phyloP scores from a whole-genome alignment of 2,329 filamentous ascomycete species.

The Cladosporium phlei region DNA sequence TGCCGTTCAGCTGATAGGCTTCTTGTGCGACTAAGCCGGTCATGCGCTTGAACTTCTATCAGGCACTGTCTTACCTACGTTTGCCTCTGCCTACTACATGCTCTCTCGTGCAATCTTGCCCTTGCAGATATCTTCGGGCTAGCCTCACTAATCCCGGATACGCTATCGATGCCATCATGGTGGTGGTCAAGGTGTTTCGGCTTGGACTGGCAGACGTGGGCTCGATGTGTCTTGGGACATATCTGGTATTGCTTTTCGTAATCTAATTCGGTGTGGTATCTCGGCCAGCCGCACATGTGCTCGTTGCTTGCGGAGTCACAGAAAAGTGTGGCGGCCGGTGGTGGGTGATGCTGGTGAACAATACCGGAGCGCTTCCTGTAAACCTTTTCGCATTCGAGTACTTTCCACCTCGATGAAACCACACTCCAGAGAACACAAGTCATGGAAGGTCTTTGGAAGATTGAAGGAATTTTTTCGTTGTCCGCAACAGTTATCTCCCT shows the following conservation, averaged over 20 bases:
- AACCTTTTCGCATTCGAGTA: too few relatives aligned
- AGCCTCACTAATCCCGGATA: neutral
- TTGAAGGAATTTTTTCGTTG: conserved; percentile 14
- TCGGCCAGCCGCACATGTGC: too few relatives aligned
- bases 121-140: conserved; percentile 2
- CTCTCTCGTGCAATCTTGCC: neutral
- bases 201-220: too few relatives aligned
- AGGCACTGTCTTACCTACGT: conserved; percentile 7
- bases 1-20: conserved; percentile 10
- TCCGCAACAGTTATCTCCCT: conserved; percentile 14
- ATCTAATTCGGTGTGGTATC: too few relatives aligned
- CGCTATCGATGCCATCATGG: neutral
- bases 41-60: conserved; percentile 5
- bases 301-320: too few relatives aligned
- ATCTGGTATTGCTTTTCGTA: too few relatives aligned
- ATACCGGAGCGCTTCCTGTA: too few relatives aligned
- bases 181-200: neutral
- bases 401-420: neutral
- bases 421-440: too few relatives aligned
- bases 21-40: conserved; percentile 7
- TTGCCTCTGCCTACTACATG: neutral
- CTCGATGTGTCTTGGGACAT: too few relatives aligned
- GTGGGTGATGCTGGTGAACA: too few relatives aligned
- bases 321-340: too few relatives aligned
- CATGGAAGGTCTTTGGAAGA: conserved; percentile 9